phyloP scores from a whole-genome alignment of 805 yeast genomes.

The Crinitomyces ghanaensis region DNA sequence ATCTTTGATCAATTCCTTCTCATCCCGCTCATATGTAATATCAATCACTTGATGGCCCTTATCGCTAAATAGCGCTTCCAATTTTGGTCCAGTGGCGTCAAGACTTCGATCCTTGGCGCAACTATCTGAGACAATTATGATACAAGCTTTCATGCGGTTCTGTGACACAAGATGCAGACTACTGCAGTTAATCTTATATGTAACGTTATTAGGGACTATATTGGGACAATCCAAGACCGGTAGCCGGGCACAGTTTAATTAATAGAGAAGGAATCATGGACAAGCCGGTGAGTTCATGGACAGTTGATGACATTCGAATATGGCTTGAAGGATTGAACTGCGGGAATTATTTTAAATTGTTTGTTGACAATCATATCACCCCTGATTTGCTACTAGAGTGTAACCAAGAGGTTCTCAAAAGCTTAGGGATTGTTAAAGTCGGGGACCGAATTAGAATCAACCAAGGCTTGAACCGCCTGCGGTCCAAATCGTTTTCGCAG shows the following conservation, averaged over 20 bases:
- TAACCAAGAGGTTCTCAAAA: slow-evolving; percentile 54
- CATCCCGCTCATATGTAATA: slow-evolving; percentile 29
- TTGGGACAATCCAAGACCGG: too few species aligned
- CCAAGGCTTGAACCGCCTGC: slow-evolving; percentile 40
- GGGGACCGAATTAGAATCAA: slow-evolving; percentile 75
- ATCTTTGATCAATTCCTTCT: slow-evolving; percentile 24
- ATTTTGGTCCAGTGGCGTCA: slow-evolving; percentile 27
- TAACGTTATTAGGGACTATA: too few species aligned
- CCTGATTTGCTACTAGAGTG: slow-evolving; percentile 46
- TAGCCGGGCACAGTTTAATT: too few species aligned
- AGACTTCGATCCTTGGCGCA: slow-evolving; percentile 24
- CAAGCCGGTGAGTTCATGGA: too few species aligned
- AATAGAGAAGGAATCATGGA: too few species aligned
- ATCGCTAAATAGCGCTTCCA: slow-evolving; percentile 10
- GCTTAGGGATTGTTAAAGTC: slow-evolving; percentile 60
- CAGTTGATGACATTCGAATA: slow-evolving; percentile 15
- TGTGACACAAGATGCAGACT: too few species aligned
- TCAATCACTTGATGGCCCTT: not conserved
- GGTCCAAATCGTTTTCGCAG: too few species aligned
- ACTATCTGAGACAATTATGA: slow-evolving; percentile 34
- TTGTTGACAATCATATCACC: slow-evolving; percentile 40
- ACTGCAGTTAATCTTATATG: too few species aligned
- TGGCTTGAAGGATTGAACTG: slow-evolving; percentile 25
- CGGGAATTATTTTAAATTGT: slow-evolving; percentile 18
- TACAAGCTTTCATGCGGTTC: slow-evolving; percentile 25